phyloP scores from a whole-genome alignment of 2,329 filamentous ascomycete genomes.

The Fusarium sp. region DNA sequence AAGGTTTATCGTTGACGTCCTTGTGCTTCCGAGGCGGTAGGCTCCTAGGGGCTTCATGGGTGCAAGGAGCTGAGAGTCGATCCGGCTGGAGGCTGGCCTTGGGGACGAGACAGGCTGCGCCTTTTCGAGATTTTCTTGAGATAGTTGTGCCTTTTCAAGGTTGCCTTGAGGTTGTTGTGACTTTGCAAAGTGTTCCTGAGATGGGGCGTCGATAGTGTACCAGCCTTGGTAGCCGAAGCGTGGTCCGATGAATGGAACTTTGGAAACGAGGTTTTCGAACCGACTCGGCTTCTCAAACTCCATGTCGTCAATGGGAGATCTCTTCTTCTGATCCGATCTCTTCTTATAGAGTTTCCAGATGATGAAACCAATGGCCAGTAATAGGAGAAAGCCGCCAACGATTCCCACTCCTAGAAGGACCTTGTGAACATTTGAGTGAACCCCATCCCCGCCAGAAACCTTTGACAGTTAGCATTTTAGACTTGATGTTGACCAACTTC shows the following conservation, averaged over 20 bases:
- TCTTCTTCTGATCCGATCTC: slow-evolving; percentile 10
- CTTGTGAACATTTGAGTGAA: slow-evolving; percentile 41
- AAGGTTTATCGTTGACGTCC: slow-evolving; percentile 18
- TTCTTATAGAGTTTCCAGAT: slow-evolving; percentile 38
- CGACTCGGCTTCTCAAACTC: slow-evolving; percentile 39
- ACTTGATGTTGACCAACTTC: not conserved
- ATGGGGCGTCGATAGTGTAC: slow-evolving; percentile 49
- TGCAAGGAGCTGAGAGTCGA: slow-evolving; percentile 41
- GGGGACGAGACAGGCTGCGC: slow-evolving; percentile 6
- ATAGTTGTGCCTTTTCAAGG: slow-evolving; percentile 15
- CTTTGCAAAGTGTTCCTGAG: slow-evolving; percentile 5
- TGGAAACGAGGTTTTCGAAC: slow-evolving; percentile 43
- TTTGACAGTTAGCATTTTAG: slow-evolving; percentile 21
- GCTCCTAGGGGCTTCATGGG: slow-evolving; percentile 34
- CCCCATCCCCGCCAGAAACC: slow-evolving; percentile 17
- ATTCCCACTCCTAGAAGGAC: slow-evolving; percentile 39
- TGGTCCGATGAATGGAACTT: slow-evolving; percentile 52
- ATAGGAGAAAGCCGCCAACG: slow-evolving; percentile 37
- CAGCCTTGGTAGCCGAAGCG: slow-evolving; percentile 49
- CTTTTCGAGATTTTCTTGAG: slow-evolving; percentile 39
- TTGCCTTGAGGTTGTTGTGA: slow-evolving; percentile 9
- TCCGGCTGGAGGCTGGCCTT: slow-evolving; percentile 15
- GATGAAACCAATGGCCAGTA: slow-evolving; percentile 38
- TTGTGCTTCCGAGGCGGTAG: slow-evolving; percentile 28
- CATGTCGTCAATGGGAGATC: slow-evolving; percentile 30